Conservation (phyloP, 495 filamentous ascomycete genomes). For the Trypethelium eluteriae region DNA sequence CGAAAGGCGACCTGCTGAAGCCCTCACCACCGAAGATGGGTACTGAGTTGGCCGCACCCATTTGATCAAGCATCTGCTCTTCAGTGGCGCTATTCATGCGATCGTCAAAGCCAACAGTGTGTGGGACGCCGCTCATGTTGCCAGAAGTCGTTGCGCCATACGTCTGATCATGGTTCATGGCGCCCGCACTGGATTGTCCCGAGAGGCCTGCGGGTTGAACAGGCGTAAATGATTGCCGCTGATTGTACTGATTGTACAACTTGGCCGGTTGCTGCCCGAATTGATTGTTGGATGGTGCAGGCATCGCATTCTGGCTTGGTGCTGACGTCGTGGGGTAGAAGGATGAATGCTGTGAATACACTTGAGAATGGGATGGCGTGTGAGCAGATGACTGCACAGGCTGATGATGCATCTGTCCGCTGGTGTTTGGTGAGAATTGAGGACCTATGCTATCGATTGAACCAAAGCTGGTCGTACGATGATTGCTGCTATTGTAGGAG, state of each 20-base stretch:
- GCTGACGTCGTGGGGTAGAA: not conserved
- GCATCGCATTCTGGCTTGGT: not conserved
- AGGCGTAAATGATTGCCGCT: not conserved
- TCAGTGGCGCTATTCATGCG: constrained; percentile 22
- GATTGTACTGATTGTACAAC: not conserved
- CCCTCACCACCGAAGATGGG: constrained; percentile 50
- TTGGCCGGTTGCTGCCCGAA: not conserved
- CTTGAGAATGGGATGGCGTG: not conserved
- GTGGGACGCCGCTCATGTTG: constrained; percentile 17
- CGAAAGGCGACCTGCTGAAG: constrained; percentile 76
- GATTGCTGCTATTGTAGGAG: not conserved
- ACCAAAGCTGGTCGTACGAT: constrained; percentile 1
- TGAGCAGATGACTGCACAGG: not conserved
- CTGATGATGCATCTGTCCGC: not conserved
- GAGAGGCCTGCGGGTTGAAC: not conserved
- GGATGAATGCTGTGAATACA: not conserved
- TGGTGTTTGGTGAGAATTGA: not conserved
- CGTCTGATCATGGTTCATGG: not conserved
- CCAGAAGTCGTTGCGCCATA: not conserved
- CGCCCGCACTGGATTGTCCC: not conserved
- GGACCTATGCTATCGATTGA: constrained; percentile 1
- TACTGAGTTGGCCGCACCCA: constrained; percentile 33
- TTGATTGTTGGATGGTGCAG: not conserved
- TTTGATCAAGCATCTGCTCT: constrained; percentile 22
- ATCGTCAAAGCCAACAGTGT: not conserved